These are phyloP conservation scores for Ceratocystis alfenasii DNA, from an alignment of 2,329 filamentous ascomycete species.

Conservation along the genomic window DNA sequence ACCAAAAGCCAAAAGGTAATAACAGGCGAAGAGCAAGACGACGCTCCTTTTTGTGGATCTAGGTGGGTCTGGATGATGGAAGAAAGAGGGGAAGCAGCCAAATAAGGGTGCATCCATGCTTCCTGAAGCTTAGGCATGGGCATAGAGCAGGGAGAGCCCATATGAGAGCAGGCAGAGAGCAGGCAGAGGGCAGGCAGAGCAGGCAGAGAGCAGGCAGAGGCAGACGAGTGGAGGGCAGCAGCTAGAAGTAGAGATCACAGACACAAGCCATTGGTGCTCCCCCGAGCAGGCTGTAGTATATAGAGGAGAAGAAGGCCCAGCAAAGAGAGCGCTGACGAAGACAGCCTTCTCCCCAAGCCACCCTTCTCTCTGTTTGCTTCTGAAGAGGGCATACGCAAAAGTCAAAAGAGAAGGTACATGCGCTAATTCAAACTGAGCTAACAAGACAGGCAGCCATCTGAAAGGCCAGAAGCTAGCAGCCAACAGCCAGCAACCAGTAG, in stretches of 20 bases:
- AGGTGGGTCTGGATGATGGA: neutral
- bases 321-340: neutral
- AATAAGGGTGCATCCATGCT: conserved; percentile 6
- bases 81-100: neutral
- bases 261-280: neutral
- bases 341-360: neutral
- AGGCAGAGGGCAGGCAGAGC: neutral
- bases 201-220: neutral
- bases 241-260: neutral
- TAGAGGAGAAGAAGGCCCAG: neutral
- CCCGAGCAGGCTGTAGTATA: neutral
- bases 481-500: no score
- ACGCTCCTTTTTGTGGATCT: neutral
- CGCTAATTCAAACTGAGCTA: no score
- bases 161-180: neutral
- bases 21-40: neutral
- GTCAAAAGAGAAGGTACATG: no score
- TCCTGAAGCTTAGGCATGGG: neutral
- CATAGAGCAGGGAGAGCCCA: conserved; percentile 1
- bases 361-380: neutral
- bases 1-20: neutral
- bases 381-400: neutral
- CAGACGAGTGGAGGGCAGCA: neutral
- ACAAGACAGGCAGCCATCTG: no score
- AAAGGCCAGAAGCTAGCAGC: no score